A percentile compares a stretch with the other conserved stretches of the same genome.
These are phyloP conservation scores for Tulasnella sp. DNA, from an alignment of 768 basidiomycete genomes.

Conservation along the genomic window DNA sequence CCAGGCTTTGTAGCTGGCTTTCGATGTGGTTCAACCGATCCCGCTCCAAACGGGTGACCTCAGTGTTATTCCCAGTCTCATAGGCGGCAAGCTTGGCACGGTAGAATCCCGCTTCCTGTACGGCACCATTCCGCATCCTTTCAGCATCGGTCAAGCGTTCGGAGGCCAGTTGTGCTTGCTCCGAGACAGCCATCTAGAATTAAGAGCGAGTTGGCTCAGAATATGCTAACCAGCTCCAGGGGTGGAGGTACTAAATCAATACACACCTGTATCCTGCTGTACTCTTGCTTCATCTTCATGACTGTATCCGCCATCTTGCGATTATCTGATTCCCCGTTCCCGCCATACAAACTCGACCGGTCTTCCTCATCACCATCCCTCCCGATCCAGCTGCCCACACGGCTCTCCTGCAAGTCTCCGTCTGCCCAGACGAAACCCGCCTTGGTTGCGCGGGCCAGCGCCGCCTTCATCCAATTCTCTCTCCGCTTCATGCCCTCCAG, in stretches of 20 bases:
- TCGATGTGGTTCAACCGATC: conserved; percentile 71
- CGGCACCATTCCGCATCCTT: conserved; percentile 59
- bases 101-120: conserved; percentile 92
- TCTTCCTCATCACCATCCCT: conserved; percentile 25
- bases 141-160: conserved; percentile 73
- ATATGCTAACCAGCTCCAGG: too few species aligned
- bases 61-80: conserved; percentile 56
- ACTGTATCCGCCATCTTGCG: conserved; percentile 54
- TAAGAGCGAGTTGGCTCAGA: too few species aligned
- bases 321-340: conserved; percentile 34
- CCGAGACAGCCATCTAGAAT: conserved; percentile 53
- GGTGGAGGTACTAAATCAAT: conserved; percentile 7
- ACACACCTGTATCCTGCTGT: conserved; percentile 73
- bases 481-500: conserved; percentile 64
- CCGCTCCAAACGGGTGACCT: conserved; percentile 60
- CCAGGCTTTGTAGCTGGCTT: conserved; percentile 47
- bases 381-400: conserved; percentile 22
- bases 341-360: conserved; percentile 17
- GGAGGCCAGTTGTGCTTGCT: conserved; percentile 67
- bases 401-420: conserved; percentile 39
- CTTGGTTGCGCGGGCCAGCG: conserved; percentile 60
- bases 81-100: conserved; percentile 87
- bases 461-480: conserved; percentile 78
- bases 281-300: conserved; percentile 78
- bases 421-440: conserved; percentile 63